These are phyloP conservation scores for Oligophagozyma castellii DNA, from an alignment of 1,139 yeast species.

Conservation along the genomic window DNA sequence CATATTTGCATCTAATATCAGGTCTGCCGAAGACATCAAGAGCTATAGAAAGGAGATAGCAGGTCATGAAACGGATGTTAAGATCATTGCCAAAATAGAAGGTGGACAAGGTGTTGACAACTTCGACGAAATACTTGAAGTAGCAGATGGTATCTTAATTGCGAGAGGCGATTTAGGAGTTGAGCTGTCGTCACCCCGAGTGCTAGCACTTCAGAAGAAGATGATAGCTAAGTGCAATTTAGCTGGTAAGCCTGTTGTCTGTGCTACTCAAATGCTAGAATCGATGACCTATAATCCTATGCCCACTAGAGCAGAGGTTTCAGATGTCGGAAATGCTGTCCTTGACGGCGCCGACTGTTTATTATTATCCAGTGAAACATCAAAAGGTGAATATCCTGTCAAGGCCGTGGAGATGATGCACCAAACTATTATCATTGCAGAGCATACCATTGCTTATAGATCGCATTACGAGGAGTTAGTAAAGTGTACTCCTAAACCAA, in stretches of 20 bases:
- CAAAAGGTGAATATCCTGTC: constrained; percentile 95
- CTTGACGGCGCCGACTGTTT: constrained; percentile 99
- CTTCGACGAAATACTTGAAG: constrained; percentile 86
- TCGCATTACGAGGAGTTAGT: constrained; percentile 83
- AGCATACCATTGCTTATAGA: constrained; percentile 86
- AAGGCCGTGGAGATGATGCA: constrained; percentile 99
- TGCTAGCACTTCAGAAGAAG: constrained; percentile 96
- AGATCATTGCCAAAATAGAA: constrained; percentile 94
- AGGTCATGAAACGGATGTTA: constrained; percentile 90
- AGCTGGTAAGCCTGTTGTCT: constrained; percentile 98
- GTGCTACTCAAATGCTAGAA: constrained; percentile 99
- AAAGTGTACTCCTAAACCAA: constrained; percentile 73
- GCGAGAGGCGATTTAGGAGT: constrained; percentile 99
- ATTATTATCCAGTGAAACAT: constrained; percentile 99
- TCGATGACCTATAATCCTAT: constrained; percentile 99
- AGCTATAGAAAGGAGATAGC: constrained; percentile 90
- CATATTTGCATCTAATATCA: constrained; percentile 96
- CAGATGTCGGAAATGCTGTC: constrained; percentile 98
- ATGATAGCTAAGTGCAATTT: constrained; percentile 97
- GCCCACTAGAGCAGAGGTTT: constrained; percentile 99
- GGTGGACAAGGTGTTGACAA: constrained; percentile 99
- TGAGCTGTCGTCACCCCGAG: constrained; percentile 98
- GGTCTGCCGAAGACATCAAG: constrained; percentile 79
- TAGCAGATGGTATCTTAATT: constrained; percentile 99
- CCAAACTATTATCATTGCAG: constrained; percentile 92